phyloP scores from a whole-genome alignment of 176 grass and related monocot species.

The Luzula sylvatica region DNA sequence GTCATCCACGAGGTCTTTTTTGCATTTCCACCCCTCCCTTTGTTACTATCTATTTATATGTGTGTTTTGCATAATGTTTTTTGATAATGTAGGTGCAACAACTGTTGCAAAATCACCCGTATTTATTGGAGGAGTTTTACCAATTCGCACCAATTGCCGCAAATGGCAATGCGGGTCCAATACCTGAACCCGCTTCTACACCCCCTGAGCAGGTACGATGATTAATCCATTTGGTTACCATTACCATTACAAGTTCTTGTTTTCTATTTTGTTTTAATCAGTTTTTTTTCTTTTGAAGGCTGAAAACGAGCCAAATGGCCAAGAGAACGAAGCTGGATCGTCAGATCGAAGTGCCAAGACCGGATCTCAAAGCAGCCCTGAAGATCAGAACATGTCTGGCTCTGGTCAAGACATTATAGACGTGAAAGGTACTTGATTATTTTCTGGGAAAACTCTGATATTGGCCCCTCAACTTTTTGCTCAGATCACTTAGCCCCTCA shows the following conservation, averaged over 20 bases:
- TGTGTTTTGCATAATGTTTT: not conserved
- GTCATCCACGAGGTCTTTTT: constrained; percentile 31
- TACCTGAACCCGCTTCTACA: not conserved
- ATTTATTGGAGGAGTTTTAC: constrained; percentile 30
- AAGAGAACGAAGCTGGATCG: constrained; percentile 5
- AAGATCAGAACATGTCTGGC: no score
- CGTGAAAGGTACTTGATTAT: no score
- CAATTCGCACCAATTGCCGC: not conserved
- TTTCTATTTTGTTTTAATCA: not conserved
- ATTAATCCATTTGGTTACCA: not conserved
- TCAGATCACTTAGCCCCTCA: no score
- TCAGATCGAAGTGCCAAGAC: constrained; percentile 4
- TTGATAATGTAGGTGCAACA: constrained; percentile 20
- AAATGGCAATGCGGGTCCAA: constrained; percentile 2
- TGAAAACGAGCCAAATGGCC: constrained; percentile 3
- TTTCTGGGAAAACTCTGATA: no score
- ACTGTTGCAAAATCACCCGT: constrained; percentile 27
- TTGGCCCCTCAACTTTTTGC: no score
- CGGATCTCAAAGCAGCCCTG: constrained; percentile 16
- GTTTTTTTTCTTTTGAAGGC: not conserved
- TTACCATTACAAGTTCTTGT: not conserved
- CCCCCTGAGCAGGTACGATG: not conserved
- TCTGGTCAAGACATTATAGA: no score
- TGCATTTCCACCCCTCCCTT: not conserved
- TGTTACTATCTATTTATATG: not conserved